A percentile compares a stretch with the other conserved stretches of the same genome.
Evolutionary conservation across 192 early-diverging fungal genomes (phyloP).

Genomic region (Anaeromyces robustus): DNA sequence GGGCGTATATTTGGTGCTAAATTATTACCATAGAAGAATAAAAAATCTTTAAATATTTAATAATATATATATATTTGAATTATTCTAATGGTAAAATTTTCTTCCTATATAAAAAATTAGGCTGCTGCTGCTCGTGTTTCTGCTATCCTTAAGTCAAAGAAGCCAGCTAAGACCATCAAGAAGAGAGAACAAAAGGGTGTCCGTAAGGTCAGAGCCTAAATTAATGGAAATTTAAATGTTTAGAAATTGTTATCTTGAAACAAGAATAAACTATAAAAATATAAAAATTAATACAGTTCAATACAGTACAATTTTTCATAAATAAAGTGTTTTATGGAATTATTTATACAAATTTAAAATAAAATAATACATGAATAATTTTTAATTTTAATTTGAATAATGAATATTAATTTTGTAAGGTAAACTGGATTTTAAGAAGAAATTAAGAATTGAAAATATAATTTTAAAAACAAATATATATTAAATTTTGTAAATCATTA

Average conservation of each 20-base stretch:
- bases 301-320: too few species aligned
- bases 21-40: neutral
- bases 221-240: neutral
- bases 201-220: neutral
- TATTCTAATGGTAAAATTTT: neutral
- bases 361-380: too few species aligned
- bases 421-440: too few species aligned
- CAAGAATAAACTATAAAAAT: neutral
- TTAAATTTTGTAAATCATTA: too few species aligned
- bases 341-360: too few species aligned
- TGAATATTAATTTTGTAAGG: too few species aligned
- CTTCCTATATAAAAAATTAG: neutral
- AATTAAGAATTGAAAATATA: too few species aligned
- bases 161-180: neutral
- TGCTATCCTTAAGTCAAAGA: neutral
- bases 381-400: too few species aligned
- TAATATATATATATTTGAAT: neutral
- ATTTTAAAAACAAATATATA: too few species aligned
- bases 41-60: neutral
- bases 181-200: neutral
- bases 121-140: neutral
- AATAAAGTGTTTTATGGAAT: too few species aligned
- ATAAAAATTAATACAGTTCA: neutral
- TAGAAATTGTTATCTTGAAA: neutral
- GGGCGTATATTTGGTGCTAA: neutral